Evolutionary conservation across 257 asterid species (phyloP), one percentile per base, ranked within the genome.

Genomic region (Coffea canephora): DNA sequence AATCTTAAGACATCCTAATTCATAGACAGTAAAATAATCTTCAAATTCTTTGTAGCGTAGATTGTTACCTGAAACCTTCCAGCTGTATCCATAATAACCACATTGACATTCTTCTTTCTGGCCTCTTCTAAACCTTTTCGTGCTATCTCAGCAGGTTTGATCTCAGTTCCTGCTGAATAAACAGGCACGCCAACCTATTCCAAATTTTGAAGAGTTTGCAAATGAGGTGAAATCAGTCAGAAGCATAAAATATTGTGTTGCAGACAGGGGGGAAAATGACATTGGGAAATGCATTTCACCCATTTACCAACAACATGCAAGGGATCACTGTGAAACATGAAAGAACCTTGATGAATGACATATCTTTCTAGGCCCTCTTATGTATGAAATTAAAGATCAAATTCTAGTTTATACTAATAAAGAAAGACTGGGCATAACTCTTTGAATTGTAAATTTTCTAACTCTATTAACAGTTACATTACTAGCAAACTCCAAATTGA

Each of bases 41-140:
- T 55, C 76, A 84, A 77, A 62, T 27, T 73, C 68, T 77, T 84
- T 16, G 46, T 74, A 82, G 79, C 74, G 81, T 50, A 62, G 71
- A 67, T 71, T 82, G 79, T 85, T 77, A 91, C 98, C 95, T 95
- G 99, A 89, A 93, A 95, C 86, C 99, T 89, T 89, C 99, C 99
- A 77, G 99, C 99, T 76, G 99, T 95, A 88, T 95, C 99, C 99
- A 95, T 93, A 78, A 95, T 95, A 87, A 95, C 97, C 83, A 93
- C 97, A 82, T 95, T 97, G 57, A 93, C 89, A 57, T 90, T 92
- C 84, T 89, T 90, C 81, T 85, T 90, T 87, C 82, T 89, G 83
- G 98, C 99, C 89, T 93, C 98, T 75, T 81, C 87, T 85, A 95
- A 86, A 78, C 99, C 98, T 84, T 87, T 94, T 83, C 86, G 87